Conservation (phyloP, 176 grass and related monocot genomes). For the Musa acuminata region DNA sequence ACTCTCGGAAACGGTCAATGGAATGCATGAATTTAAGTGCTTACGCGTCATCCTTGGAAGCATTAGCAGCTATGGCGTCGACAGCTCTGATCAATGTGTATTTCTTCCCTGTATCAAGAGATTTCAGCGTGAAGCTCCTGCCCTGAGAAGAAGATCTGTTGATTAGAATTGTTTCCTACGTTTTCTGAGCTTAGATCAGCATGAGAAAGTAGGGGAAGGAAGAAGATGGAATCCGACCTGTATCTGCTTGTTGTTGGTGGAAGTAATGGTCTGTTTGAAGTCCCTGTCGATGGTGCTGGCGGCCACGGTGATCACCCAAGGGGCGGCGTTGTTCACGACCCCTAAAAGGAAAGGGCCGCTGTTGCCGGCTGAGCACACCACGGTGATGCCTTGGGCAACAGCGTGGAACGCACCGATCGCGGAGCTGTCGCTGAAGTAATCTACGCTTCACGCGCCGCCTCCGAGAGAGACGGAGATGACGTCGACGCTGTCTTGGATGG, state of each 20-base stretch:
- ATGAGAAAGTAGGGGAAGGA: too few relatives aligned
- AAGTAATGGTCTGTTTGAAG: too few relatives aligned
- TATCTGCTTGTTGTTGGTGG: neutral
- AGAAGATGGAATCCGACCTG: neutral
- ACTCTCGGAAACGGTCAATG: too few relatives aligned
- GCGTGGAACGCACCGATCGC: slow-evolving; percentile 12
- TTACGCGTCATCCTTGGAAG: neutral
- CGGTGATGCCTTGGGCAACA: neutral
- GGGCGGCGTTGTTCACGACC: too few relatives aligned
- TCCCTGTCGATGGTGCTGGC: too few relatives aligned
- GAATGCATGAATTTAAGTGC: neutral
- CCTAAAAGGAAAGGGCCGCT: neutral
- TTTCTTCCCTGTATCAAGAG: slow-evolving; percentile 14
- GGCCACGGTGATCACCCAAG: too few relatives aligned
- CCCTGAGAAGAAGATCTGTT: slow-evolving; percentile 17
- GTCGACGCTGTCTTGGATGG: slow-evolving; percentile 9
- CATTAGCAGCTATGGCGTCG: slow-evolving; percentile 20
- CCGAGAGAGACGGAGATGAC: slow-evolving; percentile 13
- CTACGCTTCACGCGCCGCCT: neutral
- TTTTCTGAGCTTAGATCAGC: too few relatives aligned
- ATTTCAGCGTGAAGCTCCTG: slow-evolving; percentile 47
- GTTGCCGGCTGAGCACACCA: slow-evolving; percentile 6
- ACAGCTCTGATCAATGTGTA: slow-evolving; percentile 37
- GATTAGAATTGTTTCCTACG: too few relatives aligned
- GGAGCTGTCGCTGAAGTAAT: neutral